Percentiles rank a stretch among this genome's conserved stretches.
These are phyloP conservation scores for Neofusicoccum parvum DNA, from an alignment of 2,329 filamentous ascomycete genomes.

Conservation along the genomic window DNA sequence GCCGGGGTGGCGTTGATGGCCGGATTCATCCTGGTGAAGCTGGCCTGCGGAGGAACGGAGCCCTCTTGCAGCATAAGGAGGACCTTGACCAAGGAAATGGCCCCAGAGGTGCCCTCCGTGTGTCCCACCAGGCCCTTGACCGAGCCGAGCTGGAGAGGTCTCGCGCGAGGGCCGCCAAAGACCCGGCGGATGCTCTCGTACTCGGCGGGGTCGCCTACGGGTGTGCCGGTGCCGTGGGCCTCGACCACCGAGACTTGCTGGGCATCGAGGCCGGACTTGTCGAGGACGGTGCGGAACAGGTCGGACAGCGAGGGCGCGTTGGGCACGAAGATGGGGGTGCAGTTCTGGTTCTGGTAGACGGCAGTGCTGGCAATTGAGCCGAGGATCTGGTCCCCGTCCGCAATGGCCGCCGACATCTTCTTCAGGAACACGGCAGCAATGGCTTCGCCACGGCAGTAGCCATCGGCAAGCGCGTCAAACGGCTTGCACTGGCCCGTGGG, in stretches of 20 bases:
- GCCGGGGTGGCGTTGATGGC: slow-evolving; percentile 25
- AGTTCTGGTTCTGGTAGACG: slow-evolving; percentile 24
- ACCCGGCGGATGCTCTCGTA: slow-evolving; percentile 23
- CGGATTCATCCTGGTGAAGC: slow-evolving; percentile 26
- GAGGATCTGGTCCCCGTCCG: slow-evolving; percentile 52
- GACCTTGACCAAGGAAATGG: slow-evolving; percentile 31
- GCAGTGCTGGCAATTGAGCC: slow-evolving; percentile 42
- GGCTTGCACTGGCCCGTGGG: slow-evolving; percentile 51
- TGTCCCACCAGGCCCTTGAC: slow-evolving; percentile 6
- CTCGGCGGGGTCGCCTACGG: slow-evolving; percentile 24
- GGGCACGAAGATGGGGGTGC: slow-evolving; percentile 17
- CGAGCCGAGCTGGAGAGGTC: neutral
- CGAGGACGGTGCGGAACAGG: slow-evolving; percentile 24
- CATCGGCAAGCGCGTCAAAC: slow-evolving; percentile 46
- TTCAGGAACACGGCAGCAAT: slow-evolving; percentile 55
- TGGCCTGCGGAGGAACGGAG: slow-evolving; percentile 23
- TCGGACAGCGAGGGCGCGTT: slow-evolving; percentile 23
- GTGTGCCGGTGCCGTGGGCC: slow-evolving; percentile 28
- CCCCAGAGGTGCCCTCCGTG: slow-evolving; percentile 22
- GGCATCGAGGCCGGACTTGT: slow-evolving; percentile 18
- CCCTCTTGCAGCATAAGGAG: neutral
- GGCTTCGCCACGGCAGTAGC: slow-evolving; percentile 58
- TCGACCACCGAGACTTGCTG: slow-evolving; percentile 23
- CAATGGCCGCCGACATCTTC: slow-evolving; percentile 51
- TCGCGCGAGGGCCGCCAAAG: slow-evolving; percentile 3